Evolutionary conservation across 1,284 basidiomycete genomes (phyloP).

Genomic region (Trametes sp.): DNA sequence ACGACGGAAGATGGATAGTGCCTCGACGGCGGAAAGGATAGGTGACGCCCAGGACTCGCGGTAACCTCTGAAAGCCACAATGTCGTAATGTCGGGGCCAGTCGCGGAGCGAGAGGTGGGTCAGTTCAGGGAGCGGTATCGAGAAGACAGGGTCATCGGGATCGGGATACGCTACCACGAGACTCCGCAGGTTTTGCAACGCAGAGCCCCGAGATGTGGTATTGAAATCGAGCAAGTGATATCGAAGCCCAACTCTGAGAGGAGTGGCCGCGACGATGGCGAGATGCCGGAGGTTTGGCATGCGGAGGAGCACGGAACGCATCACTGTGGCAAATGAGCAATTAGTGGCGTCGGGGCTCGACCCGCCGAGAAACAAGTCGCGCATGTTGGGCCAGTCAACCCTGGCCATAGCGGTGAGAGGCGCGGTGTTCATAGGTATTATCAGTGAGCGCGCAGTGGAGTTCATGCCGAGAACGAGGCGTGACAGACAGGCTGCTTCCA

Average conservation of each 20-base stretch:
- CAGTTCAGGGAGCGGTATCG: background rate
- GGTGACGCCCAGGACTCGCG: background rate
- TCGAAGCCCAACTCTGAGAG: background rate
- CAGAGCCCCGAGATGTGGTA: background rate
- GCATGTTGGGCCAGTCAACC: background rate
- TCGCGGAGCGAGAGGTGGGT: conserved; percentile 16
- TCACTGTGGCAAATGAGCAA: background rate
- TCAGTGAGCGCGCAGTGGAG: background rate
- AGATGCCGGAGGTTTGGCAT: background rate
- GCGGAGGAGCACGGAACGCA: background rate
- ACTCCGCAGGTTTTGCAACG: background rate
- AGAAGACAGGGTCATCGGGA: conserved; percentile 3
- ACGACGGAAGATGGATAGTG: background rate
- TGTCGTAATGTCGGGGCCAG: conserved; percentile 10
- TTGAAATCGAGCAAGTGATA: background rate
- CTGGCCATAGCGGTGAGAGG: background rate
- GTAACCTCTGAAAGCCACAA: no score
- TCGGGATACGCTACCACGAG: background rate
- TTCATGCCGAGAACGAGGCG: background rate
- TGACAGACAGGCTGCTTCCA: background rate
- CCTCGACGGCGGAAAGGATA: conserved; percentile 1
- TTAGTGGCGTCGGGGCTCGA: background rate
- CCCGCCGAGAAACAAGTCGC: background rate
- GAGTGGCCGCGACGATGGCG: background rate
- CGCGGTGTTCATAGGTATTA: background rate